Conservation (phyloP, 257 asterid species). For the Perilla frutescens region DNA sequence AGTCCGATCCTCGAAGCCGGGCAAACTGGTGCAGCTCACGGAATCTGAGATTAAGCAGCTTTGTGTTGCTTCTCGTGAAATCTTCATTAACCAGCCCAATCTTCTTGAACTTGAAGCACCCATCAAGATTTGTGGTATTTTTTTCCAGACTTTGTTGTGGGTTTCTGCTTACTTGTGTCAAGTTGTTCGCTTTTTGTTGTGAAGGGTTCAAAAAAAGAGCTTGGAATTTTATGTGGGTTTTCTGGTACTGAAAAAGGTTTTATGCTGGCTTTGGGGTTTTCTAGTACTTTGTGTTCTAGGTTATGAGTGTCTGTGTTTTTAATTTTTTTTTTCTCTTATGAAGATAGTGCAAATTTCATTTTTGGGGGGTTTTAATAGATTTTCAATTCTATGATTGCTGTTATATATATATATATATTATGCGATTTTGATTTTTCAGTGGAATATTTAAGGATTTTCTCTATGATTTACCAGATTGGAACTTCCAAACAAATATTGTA, state of each 20-base stretch:
- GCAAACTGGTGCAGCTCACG: slow-evolving; percentile 81
- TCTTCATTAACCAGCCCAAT: slow-evolving; percentile 80
- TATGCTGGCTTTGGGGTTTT: slow-evolving; percentile 7
- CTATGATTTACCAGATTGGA: slow-evolving; percentile 1
- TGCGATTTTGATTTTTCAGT: neutral
- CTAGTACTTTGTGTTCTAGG: neutral
- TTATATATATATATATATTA: neutral
- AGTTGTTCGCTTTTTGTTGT: neutral
- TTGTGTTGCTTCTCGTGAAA: slow-evolving; percentile 75
- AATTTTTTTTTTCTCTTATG: neutral
- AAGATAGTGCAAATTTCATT: neutral
- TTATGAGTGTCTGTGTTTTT: neutral
- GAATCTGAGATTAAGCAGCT: slow-evolving; percentile 94
- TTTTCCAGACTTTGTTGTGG: neutral
- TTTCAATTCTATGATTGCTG: slow-evolving; percentile 20
- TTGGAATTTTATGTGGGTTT: neutral
- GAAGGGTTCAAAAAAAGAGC: neutral
- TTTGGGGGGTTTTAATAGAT: neutral
- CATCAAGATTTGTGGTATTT: slow-evolving; percentile 88
- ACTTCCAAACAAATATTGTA: slow-evolving; percentile 8
- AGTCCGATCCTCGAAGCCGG: slow-evolving; percentile 90
- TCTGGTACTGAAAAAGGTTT: neutral
- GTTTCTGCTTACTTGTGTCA: neutral
- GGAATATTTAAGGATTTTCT: slow-evolving; percentile 10
- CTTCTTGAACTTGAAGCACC: slow-evolving; percentile 96